A percentile compares a stretch with the other conserved stretches of the same genome.
Evolutionary conservation across 192 early-diverging fungal species (phyloP).

Genomic region (Mortierella hygrophila): DNA sequence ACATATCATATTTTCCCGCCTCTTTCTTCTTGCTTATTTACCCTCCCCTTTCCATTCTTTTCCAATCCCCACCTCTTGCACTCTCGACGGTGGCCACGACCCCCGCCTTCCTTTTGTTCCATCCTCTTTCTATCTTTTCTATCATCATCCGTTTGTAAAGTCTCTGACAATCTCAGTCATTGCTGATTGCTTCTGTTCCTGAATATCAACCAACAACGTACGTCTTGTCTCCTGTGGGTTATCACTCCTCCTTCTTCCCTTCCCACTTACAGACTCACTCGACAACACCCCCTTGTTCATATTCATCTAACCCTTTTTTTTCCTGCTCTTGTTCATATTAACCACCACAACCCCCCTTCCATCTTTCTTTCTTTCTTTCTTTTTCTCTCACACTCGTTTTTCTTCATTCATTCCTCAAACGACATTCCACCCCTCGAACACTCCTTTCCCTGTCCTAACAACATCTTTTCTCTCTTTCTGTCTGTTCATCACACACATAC

Average conservation of each 20-base stretch:
- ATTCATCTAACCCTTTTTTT: neutral
- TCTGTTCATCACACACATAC: neutral
- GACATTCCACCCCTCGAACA: neutral
- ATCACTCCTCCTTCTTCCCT: neutral
- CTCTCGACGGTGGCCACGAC: neutral
- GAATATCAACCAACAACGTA: no score
- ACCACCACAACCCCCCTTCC: neutral
- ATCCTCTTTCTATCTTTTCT: neutral
- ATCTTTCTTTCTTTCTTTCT: neutral
- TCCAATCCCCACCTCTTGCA: conserved; percentile 4
- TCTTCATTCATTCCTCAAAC: neutral
- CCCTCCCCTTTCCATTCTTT: neutral
- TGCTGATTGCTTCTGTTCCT: no score
- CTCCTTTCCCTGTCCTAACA: neutral
- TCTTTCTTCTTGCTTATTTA: neutral
- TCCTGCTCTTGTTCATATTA: neutral
- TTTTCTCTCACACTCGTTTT: no score
- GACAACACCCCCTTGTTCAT: neutral
- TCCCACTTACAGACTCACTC: neutral
- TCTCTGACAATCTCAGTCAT: no score
- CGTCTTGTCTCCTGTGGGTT: neutral
- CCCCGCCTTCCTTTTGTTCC: neutral
- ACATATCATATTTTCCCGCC: neutral
- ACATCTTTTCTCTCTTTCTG: neutral
- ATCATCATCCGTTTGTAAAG: neutral